A percentile compares a stretch with the other conserved stretches of the same genome.
Evolutionary conservation across 2,329 filamentous ascomycete genomes (phyloP).

Genomic region (Aspergillus latus): DNA sequence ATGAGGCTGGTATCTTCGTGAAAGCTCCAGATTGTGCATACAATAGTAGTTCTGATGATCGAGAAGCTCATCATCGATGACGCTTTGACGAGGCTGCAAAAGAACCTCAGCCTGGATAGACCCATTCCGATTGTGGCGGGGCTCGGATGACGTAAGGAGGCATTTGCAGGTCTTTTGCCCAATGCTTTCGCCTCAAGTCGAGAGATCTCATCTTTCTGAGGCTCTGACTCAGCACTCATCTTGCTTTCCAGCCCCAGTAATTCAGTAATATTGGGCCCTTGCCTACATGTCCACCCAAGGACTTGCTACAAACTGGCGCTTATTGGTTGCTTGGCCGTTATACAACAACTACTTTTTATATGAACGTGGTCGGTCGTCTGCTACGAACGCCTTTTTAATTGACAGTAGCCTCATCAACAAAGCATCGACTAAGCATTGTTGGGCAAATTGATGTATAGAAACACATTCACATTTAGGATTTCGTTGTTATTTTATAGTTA

Average conservation of each 20-base stretch:
- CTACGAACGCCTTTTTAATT: no score
- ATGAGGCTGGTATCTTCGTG: neutral
- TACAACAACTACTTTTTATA: no score
- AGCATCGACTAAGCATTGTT: no score
- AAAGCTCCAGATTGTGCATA: neutral
- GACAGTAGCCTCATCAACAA: no score
- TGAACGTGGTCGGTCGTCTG: no score
- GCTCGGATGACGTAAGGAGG: constrained; percentile 6
- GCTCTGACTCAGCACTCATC: neutral
- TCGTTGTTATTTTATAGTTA: no score
- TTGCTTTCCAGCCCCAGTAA: neutral
- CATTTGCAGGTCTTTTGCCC: neutral
- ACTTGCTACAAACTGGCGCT: neutral
- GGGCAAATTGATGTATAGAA: no score
- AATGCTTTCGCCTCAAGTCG: neutral
- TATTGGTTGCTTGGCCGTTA: neutral
- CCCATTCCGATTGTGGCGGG: neutral
- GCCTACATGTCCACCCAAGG: no score
- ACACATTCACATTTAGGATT: no score
- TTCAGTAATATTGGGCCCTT: neutral
- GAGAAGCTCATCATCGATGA: constrained; percentile 1
- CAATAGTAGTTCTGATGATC: neutral
- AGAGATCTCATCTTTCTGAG: neutral
- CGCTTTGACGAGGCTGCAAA: neutral
- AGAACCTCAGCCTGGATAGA: neutral